These are phyloP conservation scores for Neolentinus lepideus DNA, from an alignment of 1,284 basidiomycete species.

Conservation along the genomic window DNA sequence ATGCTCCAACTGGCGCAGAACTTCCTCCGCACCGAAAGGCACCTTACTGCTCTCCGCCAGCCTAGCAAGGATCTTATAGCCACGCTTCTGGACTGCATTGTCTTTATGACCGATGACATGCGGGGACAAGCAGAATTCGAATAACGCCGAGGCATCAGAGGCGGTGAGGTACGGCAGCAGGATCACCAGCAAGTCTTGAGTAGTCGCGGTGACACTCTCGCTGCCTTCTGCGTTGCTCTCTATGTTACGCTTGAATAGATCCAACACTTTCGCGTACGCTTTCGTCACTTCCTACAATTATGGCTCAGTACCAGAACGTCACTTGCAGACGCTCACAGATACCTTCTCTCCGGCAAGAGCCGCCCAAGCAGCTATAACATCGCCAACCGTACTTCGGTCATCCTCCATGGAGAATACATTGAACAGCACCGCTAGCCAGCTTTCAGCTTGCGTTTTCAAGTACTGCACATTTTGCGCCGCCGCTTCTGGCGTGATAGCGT, in stretches of 20 bases:
- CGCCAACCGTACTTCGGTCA: constrained; percentile 77
- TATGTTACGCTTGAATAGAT: constrained; percentile 48
- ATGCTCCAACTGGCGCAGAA: constrained; percentile 61
- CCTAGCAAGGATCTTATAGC: constrained; percentile 83
- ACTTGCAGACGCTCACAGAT: constrained; percentile 11
- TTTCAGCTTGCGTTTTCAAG: constrained; percentile 77
- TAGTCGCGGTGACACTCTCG: constrained; percentile 63
- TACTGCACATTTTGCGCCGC: constrained; percentile 69
- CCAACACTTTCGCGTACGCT: constrained; percentile 77
- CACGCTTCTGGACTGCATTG: constrained; percentile 92
- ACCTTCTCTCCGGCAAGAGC: constrained; percentile 73
- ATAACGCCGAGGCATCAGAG: constrained; percentile 54
- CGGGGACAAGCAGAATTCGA: constrained; percentile 52
- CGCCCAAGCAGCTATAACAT: constrained; percentile 85
- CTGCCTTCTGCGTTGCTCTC: constrained; percentile 26
- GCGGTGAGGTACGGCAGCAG: constrained; percentile 74
- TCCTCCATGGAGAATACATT: constrained; percentile 94
- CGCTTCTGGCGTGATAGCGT: constrained; percentile 39
- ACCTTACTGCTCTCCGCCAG: constrained; percentile 61
- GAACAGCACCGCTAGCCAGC: constrained; percentile 92
- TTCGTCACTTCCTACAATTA: constrained; percentile 59
- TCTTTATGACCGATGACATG: constrained; percentile 68
- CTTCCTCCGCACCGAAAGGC: constrained; percentile 42
- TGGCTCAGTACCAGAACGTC: background rate
- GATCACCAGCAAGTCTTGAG: constrained; percentile 86